Evolutionary conservation across 1,139 yeast genomes (phyloP), one percentile per base, ranked within the genome.

Genomic region (Sugiyamaella paludigena): DNA sequence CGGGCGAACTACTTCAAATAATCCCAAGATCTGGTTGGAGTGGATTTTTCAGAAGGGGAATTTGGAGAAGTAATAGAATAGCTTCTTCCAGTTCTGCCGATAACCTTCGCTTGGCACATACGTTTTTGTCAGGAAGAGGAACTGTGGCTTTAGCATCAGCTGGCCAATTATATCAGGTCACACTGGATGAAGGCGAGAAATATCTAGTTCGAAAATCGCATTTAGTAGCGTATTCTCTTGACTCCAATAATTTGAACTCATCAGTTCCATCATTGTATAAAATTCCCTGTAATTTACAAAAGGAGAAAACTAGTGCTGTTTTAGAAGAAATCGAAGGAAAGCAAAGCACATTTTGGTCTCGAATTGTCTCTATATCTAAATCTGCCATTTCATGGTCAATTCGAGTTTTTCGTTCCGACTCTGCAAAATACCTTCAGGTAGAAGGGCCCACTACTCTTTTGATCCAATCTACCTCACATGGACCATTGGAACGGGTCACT

Each of bases 111-210:
- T 56, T 60, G 43, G 49, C 58, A n/a, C 68, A 65, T 50, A 58
- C 68, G 0, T 47, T 62, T 13, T 53, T 69, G 11, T 53, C 69
- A 4, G 75, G 75, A 28, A 60, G 75, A 13, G 75, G 75, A 8
- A 55, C 59, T 13, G 57, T 68, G 11, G 73, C 71, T 11, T 50
- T 71, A 39, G 56, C 66, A 7, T 61, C 64, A 9, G 49, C 62
- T 7, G 69, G 72, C 7, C 63, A 66, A 36, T 53, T 70, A 10
- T 68, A 61, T 48, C 64, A 65, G 51, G 49, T 70, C 24, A 48
- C 57, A 6, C 58, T 71, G 36, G 60, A 54, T 15, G 59, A 56
- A 10, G 66, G 64, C 32, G 74, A 71, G 50, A 53, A 61, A 16
- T 60, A 69, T 36, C 55, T 68, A 19, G 66, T 69, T 12, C 60